These are phyloP conservation scores for Pistacia integerrima DNA, from an alignment of 345 rosid genomes.

Conservation along the genomic window DNA sequence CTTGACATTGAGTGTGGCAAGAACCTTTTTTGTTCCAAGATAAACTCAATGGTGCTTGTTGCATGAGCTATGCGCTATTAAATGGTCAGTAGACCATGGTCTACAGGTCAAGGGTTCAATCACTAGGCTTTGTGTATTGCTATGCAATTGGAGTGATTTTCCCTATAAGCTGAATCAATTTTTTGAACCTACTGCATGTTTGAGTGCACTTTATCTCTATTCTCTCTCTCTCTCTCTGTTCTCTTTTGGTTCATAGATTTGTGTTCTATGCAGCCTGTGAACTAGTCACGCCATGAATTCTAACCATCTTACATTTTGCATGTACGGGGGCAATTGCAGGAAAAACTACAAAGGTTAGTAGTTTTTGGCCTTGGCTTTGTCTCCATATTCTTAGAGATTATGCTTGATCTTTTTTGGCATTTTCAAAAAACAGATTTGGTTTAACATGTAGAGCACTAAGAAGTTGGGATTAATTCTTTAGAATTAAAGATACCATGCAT, in stretches of 20 bases:
- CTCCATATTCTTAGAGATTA: not conserved
- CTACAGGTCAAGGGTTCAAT: not conserved
- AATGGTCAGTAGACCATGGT: not conserved
- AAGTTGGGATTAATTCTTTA: not conserved
- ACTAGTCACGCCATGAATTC: slow-evolving; percentile 21
- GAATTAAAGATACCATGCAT: not conserved
- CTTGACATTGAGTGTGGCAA: not conserved
- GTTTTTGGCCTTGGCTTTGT: slow-evolving; percentile 5
- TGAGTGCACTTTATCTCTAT: not conserved
- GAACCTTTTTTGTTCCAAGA: not conserved
- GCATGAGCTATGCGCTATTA: not conserved
- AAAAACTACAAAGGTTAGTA: slow-evolving; percentile 59
- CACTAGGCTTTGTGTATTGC: not conserved
- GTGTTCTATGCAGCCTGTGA: slow-evolving; percentile 13
- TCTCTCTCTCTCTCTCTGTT: not conserved
- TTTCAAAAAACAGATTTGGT: not conserved
- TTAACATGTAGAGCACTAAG: not conserved
- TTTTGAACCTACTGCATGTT: not conserved
- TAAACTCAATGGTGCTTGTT: not conserved
- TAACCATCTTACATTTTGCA: slow-evolving; percentile 28
- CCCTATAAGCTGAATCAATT: not conserved
- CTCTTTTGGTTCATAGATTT: slow-evolving; percentile 18
- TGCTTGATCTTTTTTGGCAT: not conserved
- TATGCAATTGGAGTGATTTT: not conserved
- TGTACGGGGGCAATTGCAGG: slow-evolving; percentile 45